Evolutionary conservation across 495 filamentous ascomycete species (phyloP), one percentile per base, ranked within the genome.

Genomic region (Penicillium lagena): DNA sequence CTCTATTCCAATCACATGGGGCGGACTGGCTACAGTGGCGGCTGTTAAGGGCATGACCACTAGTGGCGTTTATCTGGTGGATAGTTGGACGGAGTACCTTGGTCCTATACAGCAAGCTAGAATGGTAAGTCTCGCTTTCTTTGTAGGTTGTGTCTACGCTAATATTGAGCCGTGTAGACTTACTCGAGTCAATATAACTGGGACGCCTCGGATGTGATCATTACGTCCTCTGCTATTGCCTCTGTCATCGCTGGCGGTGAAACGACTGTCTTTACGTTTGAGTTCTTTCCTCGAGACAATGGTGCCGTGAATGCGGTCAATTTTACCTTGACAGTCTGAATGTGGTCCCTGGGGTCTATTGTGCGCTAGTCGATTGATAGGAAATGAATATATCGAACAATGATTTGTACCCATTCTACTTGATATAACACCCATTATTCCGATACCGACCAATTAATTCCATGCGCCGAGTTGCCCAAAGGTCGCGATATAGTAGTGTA

Each of bases 1-100:
- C 7, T 47, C 42, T 4, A 73, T 80, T 46, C 77, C 78, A 0
- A 58, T 82, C 17, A 68, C 64, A 7, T 80, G 70, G 67, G 68
- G 68, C 12, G 78, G 78, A 0, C 43, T 78, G 5, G 43, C 61
- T 2, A 57, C 61, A 12, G 49, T 74, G 0, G 77, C 78, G 1
- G 67, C 79, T 11, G 69, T 81, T 0, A 76, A 78, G 57, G 77
- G 76, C n/a, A 29, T 74, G 4, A 66, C 60, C n/a, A 52, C 47
- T 3, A 73, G 73, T 46, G 73, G 75, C 1, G 60, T 50, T 13
- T 75, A 70, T 44, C 50, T 83, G 29, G 64, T 76, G 12, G 80
- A 83, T 51, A 66, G 71, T 29, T 84, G 77, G 77, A 83, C 79
- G 0, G 47, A 66, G 44, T 82, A 62, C 12, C 55, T 81, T 8